phyloP scores from a whole-genome alignment of 352 stramenopile species.

The Pelagophyceae sp. region DNA sequence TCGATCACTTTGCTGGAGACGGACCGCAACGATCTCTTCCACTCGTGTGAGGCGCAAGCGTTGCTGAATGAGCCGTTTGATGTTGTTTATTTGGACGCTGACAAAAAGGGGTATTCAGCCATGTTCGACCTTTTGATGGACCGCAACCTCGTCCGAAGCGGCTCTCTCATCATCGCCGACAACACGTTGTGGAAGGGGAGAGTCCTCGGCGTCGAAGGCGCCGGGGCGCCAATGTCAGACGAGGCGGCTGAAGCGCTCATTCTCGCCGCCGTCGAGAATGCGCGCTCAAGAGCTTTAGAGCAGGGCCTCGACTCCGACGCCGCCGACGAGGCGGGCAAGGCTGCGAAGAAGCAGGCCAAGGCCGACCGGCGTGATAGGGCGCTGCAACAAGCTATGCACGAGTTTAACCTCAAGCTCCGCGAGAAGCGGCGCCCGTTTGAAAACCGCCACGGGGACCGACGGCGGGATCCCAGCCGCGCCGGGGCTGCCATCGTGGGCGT shows the following conservation, averaged over 20 bases:
- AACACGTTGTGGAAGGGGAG: conserved; percentile 85
- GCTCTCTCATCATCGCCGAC: conserved; percentile 73
- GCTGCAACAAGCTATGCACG: conserved; percentile 31
- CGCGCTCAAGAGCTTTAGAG: not conserved
- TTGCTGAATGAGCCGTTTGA: conserved; percentile 76
- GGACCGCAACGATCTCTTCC: not conserved
- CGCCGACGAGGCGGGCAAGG: not conserved
- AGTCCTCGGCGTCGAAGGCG: conserved; percentile 52
- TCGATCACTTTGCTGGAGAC: not conserved
- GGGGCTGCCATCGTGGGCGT: no score
- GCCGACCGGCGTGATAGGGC: conserved; percentile 8
- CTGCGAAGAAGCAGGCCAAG: not conserved
- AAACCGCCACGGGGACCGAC: no score
- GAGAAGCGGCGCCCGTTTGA: no score
- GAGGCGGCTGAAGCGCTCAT: conserved; percentile 26
- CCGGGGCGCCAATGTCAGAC: conserved; percentile 29
- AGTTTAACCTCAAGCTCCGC: conserved; percentile 72
- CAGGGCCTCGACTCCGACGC: not conserved
- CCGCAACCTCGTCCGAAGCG: conserved; percentile 55
- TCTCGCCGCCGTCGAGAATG: conserved; percentile 13
- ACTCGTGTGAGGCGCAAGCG: no score
- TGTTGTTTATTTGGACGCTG: conserved; percentile 85
- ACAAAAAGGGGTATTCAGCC: conserved; percentile 74
- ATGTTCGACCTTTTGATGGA: conserved; percentile 70
- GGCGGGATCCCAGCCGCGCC: no score